These are phyloP conservation scores for Breynia disticha DNA, from an alignment of 441 rosid species.

Conservation along the genomic window DNA sequence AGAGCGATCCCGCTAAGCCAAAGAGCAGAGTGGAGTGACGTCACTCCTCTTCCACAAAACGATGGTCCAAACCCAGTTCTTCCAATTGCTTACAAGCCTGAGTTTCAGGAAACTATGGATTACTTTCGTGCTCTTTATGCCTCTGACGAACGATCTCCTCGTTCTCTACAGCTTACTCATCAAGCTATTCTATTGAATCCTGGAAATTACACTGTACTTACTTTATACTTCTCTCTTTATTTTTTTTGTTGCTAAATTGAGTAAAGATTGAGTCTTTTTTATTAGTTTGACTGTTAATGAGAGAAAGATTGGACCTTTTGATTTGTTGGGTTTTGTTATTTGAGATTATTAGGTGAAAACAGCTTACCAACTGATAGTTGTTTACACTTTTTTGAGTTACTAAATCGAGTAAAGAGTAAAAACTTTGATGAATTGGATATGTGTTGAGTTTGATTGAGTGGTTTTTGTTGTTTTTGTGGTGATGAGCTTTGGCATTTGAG, in stretches of 20 bases:
- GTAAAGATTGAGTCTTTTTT: not conserved
- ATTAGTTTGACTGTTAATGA: not conserved
- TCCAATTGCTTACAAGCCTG: conserved; percentile 68
- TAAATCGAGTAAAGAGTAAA: too few relatives aligned
- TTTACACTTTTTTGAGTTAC: too few relatives aligned
- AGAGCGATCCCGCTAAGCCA: conserved; percentile 33
- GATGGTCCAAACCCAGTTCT: conserved; percentile 91
- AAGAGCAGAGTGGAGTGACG: conserved; percentile 70
- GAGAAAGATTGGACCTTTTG: not conserved
- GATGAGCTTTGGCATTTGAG: too few relatives aligned
- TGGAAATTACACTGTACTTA: conserved; percentile 76
- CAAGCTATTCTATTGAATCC: conserved; percentile 58
- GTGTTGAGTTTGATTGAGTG: too few relatives aligned
- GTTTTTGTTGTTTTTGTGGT: too few relatives aligned
- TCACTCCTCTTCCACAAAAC: conserved; percentile 63
- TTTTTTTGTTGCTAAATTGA: not conserved
- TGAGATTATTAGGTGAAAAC: too few relatives aligned
- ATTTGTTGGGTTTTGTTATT: not conserved
- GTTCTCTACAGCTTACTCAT: conserved; percentile 59
- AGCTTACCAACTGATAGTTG: too few relatives aligned
- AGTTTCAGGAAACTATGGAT: conserved; percentile 80
- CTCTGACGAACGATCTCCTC: conserved; percentile 72
- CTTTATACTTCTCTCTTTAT: not conserved
- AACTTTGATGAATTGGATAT: too few relatives aligned
- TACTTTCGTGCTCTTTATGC: conserved; percentile 77